phyloP scores from a whole-genome alignment of 805 yeast genomes.

The Candida corydali region DNA sequence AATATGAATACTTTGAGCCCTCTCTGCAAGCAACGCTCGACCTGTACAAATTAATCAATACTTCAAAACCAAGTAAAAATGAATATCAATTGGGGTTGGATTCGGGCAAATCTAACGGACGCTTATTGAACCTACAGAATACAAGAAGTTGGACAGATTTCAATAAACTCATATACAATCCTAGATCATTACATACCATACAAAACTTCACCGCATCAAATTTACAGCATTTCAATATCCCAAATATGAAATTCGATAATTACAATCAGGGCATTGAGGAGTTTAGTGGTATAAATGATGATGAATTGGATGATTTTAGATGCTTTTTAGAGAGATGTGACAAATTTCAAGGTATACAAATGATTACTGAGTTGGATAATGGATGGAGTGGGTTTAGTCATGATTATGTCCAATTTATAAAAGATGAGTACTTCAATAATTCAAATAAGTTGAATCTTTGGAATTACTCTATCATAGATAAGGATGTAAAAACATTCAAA shows the following conservation, averaged over 20 bases:
- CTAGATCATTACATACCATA: conserved; percentile 52
- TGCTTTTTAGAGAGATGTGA: conserved; percentile 72
- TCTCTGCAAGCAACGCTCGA: too few species aligned
- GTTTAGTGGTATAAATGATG: conserved; percentile 33
- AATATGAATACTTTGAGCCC: conserved; percentile 42
- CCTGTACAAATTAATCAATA: neutral
- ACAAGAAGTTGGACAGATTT: conserved; percentile 80
- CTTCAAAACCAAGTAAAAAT: conserved; percentile 31
- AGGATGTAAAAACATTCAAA: conserved; percentile 2
- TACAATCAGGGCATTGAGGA: conserved; percentile 60
- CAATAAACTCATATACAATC: conserved; percentile 61
- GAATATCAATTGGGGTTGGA: conserved; percentile 67
- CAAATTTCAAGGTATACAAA: conserved; percentile 62
- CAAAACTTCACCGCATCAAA: conserved; percentile 43
- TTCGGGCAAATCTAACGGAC: conserved; percentile 17
- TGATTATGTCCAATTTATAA: conserved; percentile 46
- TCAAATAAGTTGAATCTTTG: conserved; percentile 33
- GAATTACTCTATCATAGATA: conserved; percentile 25
- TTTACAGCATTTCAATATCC: conserved; percentile 22
- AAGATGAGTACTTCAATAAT: conserved; percentile 61
- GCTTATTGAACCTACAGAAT: conserved; percentile 30
- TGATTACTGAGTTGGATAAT: conserved; percentile 66
- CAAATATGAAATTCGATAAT: conserved; percentile 38
- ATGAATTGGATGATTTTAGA: conserved; percentile 53
- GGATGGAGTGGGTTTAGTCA: conserved; percentile 82